Base-by-base conservation (phyloP, 352 stramenopile species). In the Phytophthora hibernalis region DNA sequence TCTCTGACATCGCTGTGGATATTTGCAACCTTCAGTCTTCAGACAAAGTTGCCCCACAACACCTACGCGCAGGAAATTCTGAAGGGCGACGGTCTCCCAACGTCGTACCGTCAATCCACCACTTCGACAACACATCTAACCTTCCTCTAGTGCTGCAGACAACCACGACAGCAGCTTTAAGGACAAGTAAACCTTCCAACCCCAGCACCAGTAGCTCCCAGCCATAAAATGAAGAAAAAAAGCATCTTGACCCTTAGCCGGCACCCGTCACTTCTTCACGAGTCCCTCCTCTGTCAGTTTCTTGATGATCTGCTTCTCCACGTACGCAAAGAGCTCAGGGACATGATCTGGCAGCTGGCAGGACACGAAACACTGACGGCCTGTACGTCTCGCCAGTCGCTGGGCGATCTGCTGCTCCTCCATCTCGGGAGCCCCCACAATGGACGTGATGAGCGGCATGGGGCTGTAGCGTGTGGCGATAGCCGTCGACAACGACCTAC, bases 351-450 rank as follows among this genome's bases (percentile, higher is more conserved):
- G 85, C 38, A 95, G 40, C 54, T 92, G 83, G 42, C 87, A 95
- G 15, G 83, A 93, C 55, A 95, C 85, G 45, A 95, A 95, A 37
- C 85, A 92, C 65, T 93, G 87, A 1, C 77, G 76, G 1, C 74
- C 77, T 7, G 87, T 90, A 31, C 83, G 79, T 20, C 77, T 68
- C 44, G 85, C 83, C 15, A 95, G 72, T 33, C 85, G 72, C 61
- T 95, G 87, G 12, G 83, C 87, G 58, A 95, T 91, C 67, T 95
- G 87, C 61, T 92, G 83, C 58, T 93, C 87, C 50, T 90, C 79
- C 74, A 90, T 87, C 68, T 92, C 83, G 0, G 81, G 77, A 2
- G 73, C 62, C 6, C 85, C 87, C 42, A 92, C 74, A 37, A 95
- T 68, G n/a, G 84, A 81, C 54, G 82, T 92, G 53, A 90, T 83